Base-by-base conservation (phyloP, 306 rosid genomes). In the Leucaena leucocephala region DNA sequence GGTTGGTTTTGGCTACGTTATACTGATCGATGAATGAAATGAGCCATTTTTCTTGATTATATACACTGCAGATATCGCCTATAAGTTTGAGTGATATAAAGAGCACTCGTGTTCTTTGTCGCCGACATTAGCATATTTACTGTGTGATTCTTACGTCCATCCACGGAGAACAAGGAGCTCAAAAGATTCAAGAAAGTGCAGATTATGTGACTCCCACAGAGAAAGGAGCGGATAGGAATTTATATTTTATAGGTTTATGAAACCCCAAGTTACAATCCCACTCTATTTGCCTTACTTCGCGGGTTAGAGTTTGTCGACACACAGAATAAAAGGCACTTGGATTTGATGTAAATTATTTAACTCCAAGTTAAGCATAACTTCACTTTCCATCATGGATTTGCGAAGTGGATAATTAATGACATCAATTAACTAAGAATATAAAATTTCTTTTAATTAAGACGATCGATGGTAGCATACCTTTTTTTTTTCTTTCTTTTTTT, bases 171-270 rank as follows among this genome's bases (percentile, higher is more conserved):
- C 44, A 52, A 49, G 76, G 81, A 36, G 38, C 71, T 21, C 65
- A 50, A 55, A 55, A 78, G 40, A 81, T 72, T 75, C 86, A 86
- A 86, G 89, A 88, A 87, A 86, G 82, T 77, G 86, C 80, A 74
- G 22, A 80, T 16, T 38, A 66, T 86, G 82, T 88, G 89, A 76
- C 59, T 0, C 57, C 49, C 67, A 35, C 55, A 15, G 15, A n/a
- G 59, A 54, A 54, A 54, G 11, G 38, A 12, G 4, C 12, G 74
- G 74, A 22, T 44, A n/a, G 4, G 50, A 68, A 7, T 21, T 57
- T 21, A 19, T 6, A 55, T 9, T 44, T 19, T 39, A 1, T 66
- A 9, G 9, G 19, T 14, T 15, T 1, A 16, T 40, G 48, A 17
- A 33, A 8, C 22, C 34, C 8, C 1, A 66, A 13, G 16, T 63